These are phyloP conservation scores for Anethum foeniculum DNA, from an alignment of 140 eudicot species.

Conservation along the genomic window DNA sequence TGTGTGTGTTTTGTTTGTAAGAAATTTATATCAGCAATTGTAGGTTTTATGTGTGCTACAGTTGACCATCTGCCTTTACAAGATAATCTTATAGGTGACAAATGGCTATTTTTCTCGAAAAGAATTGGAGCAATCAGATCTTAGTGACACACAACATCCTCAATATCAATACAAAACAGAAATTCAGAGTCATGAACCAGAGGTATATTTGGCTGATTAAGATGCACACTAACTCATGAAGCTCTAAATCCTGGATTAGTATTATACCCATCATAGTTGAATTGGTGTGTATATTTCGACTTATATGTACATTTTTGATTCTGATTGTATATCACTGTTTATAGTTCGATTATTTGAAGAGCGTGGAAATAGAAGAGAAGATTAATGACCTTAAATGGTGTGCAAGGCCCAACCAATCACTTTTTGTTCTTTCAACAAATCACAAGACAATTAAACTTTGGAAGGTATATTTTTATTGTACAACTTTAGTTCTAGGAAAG, in stretches of 20 bases:
- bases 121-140: slow-evolving; percentile 37
- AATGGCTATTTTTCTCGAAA: slow-evolving; percentile 26
- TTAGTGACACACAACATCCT: slow-evolving; percentile 32
- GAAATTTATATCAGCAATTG: not conserved
- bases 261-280: not conserved
- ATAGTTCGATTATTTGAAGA: slow-evolving; percentile 83
- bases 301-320: slow-evolving; percentile 9
- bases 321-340: slow-evolving; percentile 17
- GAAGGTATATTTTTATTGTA: slow-evolving; percentile 56
- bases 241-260: not conserved
- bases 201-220: slow-evolving; percentile 29
- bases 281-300: not conserved
- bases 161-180: slow-evolving; percentile 71
- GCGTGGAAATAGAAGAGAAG: slow-evolving; percentile 86
- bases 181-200: slow-evolving; percentile 95
- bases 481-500: not conserved
- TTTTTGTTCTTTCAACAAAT: slow-evolving; percentile 69
- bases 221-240: not conserved
- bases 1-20: not conserved
- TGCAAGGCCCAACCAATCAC: slow-evolving; percentile 45
- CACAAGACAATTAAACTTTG: slow-evolving; percentile 81
- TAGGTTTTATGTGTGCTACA: not conserved
- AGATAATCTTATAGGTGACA: slow-evolving; percentile 24
- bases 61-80: not conserved
- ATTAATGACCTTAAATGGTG: slow-evolving; percentile 78